Evolutionary conservation across 2,329 filamentous ascomycete genomes (phyloP).

Genomic region (Ascochyta rabiei): DNA sequence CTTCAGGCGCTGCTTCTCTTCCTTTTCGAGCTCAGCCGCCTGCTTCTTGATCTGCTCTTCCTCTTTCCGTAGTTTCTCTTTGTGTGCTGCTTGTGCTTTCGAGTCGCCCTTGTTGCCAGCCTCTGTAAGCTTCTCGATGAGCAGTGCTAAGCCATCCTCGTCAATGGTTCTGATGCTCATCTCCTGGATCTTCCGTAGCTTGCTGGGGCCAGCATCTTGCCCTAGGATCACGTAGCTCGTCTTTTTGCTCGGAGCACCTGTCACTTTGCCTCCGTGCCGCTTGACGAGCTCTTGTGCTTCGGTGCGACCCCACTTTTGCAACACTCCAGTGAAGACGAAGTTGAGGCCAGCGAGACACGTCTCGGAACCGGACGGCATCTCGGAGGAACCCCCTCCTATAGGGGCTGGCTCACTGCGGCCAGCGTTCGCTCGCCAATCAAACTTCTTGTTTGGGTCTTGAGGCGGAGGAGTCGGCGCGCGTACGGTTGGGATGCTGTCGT

Average conservation of each 20-base stretch:
- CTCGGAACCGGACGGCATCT: slow-evolving; percentile 81
- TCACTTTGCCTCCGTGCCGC: slow-evolving; percentile 91
- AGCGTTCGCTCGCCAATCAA: slow-evolving; percentile 70
- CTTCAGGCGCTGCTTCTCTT: slow-evolving; percentile 78
- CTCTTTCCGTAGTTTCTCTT: slow-evolving; percentile 83
- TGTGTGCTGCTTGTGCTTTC: slow-evolving; percentile 83
- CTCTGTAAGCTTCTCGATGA: slow-evolving; percentile 81
- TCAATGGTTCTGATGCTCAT: slow-evolving; percentile 88
- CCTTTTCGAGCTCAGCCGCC: slow-evolving; percentile 82
- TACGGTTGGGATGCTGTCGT: slow-evolving; percentile 85
- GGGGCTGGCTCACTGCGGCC: slow-evolving; percentile 68
- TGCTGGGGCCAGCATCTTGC: slow-evolving; percentile 89
- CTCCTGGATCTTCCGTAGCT: slow-evolving; percentile 82
- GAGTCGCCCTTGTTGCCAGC: slow-evolving; percentile 76
- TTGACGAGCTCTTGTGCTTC: slow-evolving; percentile 88
- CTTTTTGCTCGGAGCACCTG: slow-evolving; percentile 82
- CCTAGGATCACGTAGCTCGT: slow-evolving; percentile 94
- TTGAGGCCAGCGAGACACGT: slow-evolving; percentile 88
- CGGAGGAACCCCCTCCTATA: slow-evolving; percentile 63
- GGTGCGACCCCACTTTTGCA: slow-evolving; percentile 80
- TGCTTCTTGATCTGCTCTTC: slow-evolving; percentile 81
- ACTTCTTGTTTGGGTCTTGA: slow-evolving; percentile 71
- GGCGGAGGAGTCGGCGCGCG: slow-evolving; percentile 82
- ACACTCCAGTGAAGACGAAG: slow-evolving; percentile 93
- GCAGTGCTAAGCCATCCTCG: slow-evolving; percentile 86